Conservation (phyloP, 176 grass and related monocot species). For the Juncus effusus region DNA sequence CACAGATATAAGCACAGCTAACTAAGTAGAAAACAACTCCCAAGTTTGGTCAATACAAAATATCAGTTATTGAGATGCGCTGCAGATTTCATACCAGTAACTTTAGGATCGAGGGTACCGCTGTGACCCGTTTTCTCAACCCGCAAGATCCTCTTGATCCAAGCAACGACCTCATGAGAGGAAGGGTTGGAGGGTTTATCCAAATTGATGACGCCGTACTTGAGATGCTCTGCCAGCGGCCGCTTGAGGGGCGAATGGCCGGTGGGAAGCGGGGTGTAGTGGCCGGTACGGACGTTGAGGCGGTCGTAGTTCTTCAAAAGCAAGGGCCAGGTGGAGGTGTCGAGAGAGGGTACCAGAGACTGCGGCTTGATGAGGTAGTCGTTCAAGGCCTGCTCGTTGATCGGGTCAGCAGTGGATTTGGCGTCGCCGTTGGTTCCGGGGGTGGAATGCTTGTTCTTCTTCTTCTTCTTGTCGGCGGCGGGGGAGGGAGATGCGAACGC, state of each 20-base stretch:
- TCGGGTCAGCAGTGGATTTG: not conserved
- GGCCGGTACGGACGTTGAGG: constrained; percentile 74
- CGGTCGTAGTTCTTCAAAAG: constrained; percentile 85
- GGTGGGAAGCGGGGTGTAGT: constrained; percentile 73
- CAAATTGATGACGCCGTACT: constrained; percentile 85
- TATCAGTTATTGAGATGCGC: too few relatives aligned
- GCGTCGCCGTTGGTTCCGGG: constrained; percentile 35
- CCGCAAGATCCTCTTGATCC: constrained; percentile 85
- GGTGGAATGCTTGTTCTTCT: constrained; percentile 55
- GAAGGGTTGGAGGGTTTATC: constrained; percentile 97
- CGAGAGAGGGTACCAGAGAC: constrained; percentile 37
- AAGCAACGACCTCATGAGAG: constrained; percentile 92
- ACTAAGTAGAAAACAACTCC: too few relatives aligned
- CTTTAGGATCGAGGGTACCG: constrained; percentile 93
- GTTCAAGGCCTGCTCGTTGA: constrained; percentile 17
- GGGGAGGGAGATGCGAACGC: constrained; percentile 31
- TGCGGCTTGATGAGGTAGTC: constrained; percentile 75
- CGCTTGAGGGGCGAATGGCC: constrained; percentile 85
- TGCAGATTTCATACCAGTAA: constrained; percentile 37
- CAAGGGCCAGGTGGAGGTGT: constrained; percentile 64
- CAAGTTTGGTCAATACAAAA: too few relatives aligned
- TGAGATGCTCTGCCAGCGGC: constrained; percentile 66
- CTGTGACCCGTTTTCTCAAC: constrained; percentile 75
- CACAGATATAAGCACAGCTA: too few relatives aligned
- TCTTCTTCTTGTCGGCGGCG: constrained; percentile 44